These are phyloP conservation scores for Lentinula sp. DNA, from an alignment of 768 basidiomycete genomes.

Conservation along the genomic window DNA sequence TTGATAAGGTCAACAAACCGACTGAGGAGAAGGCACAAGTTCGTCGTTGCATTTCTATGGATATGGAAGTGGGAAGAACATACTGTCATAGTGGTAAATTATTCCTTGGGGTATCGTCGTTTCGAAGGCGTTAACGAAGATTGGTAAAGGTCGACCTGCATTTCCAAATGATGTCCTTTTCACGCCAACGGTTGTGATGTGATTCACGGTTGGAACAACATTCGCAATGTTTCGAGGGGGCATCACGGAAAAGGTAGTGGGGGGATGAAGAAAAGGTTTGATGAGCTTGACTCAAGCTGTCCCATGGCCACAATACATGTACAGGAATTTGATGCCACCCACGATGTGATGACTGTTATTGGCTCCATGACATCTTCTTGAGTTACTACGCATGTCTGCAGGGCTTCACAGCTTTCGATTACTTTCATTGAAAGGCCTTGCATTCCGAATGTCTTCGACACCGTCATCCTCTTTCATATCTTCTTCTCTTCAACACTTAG, in stretches of 20 bases:
- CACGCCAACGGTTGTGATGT: constrained; percentile 57
- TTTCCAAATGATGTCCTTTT: constrained; percentile 60
- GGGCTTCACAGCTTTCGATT: neutral
- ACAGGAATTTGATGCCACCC: too few species aligned
- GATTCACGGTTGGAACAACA: constrained; percentile 16
- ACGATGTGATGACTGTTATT: too few species aligned
- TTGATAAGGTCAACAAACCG: constrained; percentile 26
- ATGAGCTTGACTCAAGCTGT: too few species aligned
- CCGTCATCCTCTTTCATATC: neutral
- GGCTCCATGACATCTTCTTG: too few species aligned
- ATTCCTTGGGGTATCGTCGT: constrained; percentile 46
- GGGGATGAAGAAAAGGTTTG: neutral
- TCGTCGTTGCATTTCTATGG: neutral
- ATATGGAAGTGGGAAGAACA: constrained; percentile 16
- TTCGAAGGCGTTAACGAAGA: constrained; percentile 57
- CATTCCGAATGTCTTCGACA: neutral
- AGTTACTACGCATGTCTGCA: neutral
- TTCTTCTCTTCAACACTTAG: constrained; percentile 27
- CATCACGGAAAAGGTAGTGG: constrained; percentile 20
- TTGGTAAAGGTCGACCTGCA: constrained; percentile 35
- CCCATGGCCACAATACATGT: too few species aligned
- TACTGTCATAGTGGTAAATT: constrained; percentile 80
- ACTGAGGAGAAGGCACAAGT: constrained; percentile 21
- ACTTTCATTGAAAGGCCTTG: neutral
- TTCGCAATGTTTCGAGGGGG: constrained; percentile 29